Evolutionary conservation across 306 rosid species (phyloP), one percentile per base, ranked within the genome.

Genomic region (Urtica urens): DNA sequence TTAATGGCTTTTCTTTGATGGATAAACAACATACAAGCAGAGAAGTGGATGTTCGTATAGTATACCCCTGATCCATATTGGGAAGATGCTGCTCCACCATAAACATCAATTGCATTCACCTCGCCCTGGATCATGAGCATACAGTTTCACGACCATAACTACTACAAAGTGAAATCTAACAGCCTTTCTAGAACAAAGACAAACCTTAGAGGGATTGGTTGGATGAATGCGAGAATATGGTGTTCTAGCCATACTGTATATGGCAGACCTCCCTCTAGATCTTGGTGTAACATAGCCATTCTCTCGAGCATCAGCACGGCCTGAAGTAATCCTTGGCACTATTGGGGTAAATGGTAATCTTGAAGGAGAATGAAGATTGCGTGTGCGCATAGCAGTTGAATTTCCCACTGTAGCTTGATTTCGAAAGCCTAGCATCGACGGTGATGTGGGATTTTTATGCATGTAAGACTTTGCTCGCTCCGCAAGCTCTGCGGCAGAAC

Each of bases 391-490:
- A 51, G 29, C 50, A 43, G 59, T 22, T 52, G 80, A 46, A 41
- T 63, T 78, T 40, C 68, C 87, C 64, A 42, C 38, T 3, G 38
- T 49, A 10, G 54, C 58, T 66, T 63, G 67, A 62, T 55, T 57
- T 25, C 20, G 82, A 33, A 59, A 29, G 23, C 73, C 78, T 45
- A 69, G 62, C 72, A 55, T 62, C 56, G 80, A 51, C 13, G 94
- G 75, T 31, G 85, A 81, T 45, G 58, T 70, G 58, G 82, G 76
- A 77, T 87, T 82, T 65, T 69, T 67, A 49, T 79, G 94, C 99
- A 90, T 90, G 78, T 75, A 90, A 16, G 94, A 81, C 66, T 85
- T 90, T 49, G 99, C 99, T 51, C 81, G 79, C 78, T 73, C 87
- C 34, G 93, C 99, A 55, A 85, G 76, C 74, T 73, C 85, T 22